phyloP scores from a whole-genome alignment of 1,284 basidiomycete species.

The Wolfiporia cocos region DNA sequence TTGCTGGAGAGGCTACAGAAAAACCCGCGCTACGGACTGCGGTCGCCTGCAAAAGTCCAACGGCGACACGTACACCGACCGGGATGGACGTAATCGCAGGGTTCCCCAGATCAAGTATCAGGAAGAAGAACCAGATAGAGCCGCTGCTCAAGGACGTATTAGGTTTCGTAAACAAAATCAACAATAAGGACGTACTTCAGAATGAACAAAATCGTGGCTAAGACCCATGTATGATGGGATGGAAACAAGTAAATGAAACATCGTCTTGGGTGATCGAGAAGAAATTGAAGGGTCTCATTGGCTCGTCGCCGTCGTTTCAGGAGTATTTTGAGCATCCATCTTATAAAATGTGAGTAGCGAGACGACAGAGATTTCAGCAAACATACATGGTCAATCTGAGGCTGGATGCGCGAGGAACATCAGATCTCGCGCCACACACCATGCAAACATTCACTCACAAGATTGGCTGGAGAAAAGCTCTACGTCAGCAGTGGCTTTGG shows the following conservation, averaged over 20 bases:
- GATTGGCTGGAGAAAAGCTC: conserved; percentile 46
- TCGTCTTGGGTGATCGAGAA: conserved; percentile 94
- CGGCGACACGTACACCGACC: conserved; percentile 57
- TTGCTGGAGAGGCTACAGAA: conserved; percentile 63
- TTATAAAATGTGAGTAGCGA: conserved; percentile 24
- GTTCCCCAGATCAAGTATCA: conserved; percentile 87
- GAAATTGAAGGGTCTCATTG: conserved; percentile 83
- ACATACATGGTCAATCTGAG: conserved; percentile 62
- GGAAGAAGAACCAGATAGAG: conserved; percentile 81
- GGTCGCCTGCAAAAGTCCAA: conserved; percentile 69
- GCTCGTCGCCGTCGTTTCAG: conserved; percentile 54
- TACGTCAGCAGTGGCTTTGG: conserved; percentile 6
- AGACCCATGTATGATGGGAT: conserved; percentile 92
- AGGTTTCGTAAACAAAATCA: neutral
- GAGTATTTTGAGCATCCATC: conserved; percentile 70
- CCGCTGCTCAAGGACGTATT: conserved; percentile 11
- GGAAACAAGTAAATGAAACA: conserved; percentile 97
- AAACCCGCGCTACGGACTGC: conserved; percentile 91
- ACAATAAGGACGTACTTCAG: conserved; percentile 52
- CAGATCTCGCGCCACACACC: conserved; percentile 23
- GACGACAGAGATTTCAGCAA: neutral
- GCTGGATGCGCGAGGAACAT: conserved; percentile 29
- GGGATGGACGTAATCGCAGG: conserved; percentile 68
- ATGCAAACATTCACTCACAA: too few species aligned
- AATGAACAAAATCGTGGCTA: conserved; percentile 59